These are phyloP conservation scores for Mortierella sp. DNA, from an alignment of 371 early-diverging fungal genomes.

Conservation along the genomic window DNA sequence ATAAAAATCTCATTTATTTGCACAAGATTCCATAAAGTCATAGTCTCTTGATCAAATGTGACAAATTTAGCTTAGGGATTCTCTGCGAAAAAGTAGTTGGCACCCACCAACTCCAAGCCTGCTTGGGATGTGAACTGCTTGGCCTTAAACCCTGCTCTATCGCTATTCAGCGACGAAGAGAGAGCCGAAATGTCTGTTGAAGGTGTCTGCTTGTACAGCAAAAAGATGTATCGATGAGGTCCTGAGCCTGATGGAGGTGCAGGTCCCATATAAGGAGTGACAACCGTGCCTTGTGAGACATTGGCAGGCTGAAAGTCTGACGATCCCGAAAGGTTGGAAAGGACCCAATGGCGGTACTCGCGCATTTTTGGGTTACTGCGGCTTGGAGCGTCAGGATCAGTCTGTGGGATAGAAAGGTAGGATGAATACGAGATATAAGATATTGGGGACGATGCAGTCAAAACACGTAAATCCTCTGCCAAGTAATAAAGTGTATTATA, in stretches of 20 bases:
- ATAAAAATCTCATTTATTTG: conserved; percentile 11
- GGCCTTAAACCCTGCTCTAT: conserved; percentile 61
- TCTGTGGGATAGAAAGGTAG: conserved; percentile 32
- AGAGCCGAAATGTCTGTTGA: conserved; percentile 16
- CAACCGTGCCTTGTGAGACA: conserved; percentile 54
- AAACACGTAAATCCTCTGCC: neutral
- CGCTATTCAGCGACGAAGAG: conserved; percentile 34
- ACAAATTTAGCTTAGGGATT: conserved; percentile 15
- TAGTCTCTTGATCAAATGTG: too few species aligned
- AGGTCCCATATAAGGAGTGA: conserved; percentile 69
- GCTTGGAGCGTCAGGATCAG: conserved; percentile 78
- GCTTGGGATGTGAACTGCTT: conserved; percentile 61
- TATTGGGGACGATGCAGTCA: neutral
- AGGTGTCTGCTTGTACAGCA: conserved; percentile 67
- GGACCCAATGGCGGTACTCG: conserved; percentile 77
- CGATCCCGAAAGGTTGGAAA: conserved; percentile 63
- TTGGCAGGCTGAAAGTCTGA: conserved; percentile 36
- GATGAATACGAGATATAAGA: too few species aligned
- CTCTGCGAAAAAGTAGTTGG: conserved; percentile 68
- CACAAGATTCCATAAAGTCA: too few species aligned
- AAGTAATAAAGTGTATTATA: neutral
- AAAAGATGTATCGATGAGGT: conserved; percentile 73
- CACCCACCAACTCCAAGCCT: conserved; percentile 64
- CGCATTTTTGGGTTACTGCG: conserved; percentile 64
- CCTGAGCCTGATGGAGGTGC: conserved; percentile 68